Evolutionary conservation across 73 alveolate genomes (phyloP).

Genomic region (Halteria grandinella): DNA sequence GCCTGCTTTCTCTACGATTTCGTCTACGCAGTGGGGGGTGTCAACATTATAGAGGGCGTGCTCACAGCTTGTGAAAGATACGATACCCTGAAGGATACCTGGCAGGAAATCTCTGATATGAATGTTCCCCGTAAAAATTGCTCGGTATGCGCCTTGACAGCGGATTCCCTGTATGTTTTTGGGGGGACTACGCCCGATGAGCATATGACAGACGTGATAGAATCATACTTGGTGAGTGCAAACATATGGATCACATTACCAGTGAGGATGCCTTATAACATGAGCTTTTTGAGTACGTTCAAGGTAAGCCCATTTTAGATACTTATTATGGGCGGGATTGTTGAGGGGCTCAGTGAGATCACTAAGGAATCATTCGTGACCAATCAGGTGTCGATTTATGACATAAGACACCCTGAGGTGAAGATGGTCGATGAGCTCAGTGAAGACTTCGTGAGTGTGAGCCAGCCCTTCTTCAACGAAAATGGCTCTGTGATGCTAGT

Average conservation of each 20-base stretch:
- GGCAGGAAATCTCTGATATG: constrained; percentile 60
- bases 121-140: constrained; percentile 59
- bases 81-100: constrained; percentile 40
- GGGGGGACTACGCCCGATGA: constrained; percentile 57
- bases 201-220: constrained; percentile 33
- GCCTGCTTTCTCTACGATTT: constrained; percentile 60
- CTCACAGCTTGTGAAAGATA: constrained; percentile 61
- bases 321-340: constrained; percentile 20
- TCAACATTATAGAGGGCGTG: constrained; percentile 52
- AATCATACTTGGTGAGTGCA: constrained; percentile 13
- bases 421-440: not conserved
- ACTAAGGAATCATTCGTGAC: constrained; percentile 18
- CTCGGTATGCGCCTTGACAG: constrained; percentile 32
- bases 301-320: constrained; percentile 42
- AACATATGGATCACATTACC: constrained; percentile 32
- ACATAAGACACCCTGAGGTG: constrained; percentile 38
- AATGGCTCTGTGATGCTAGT: constrained; percentile 31
- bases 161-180: constrained; percentile 61
- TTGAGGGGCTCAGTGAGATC: constrained; percentile 43
- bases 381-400: constrained; percentile 18
- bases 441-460: constrained; percentile 29
- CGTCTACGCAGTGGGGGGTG: constrained; percentile 65
- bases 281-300: constrained; percentile 26
- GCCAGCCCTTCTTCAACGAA: constrained; percentile 30
- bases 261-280: constrained; percentile 21